A percentile compares a stretch with the other conserved stretches of the same genome.
These are phyloP conservation scores for Tricholoma saponaceum DNA, from an alignment of 768 basidiomycete genomes.

Conservation along the genomic window DNA sequence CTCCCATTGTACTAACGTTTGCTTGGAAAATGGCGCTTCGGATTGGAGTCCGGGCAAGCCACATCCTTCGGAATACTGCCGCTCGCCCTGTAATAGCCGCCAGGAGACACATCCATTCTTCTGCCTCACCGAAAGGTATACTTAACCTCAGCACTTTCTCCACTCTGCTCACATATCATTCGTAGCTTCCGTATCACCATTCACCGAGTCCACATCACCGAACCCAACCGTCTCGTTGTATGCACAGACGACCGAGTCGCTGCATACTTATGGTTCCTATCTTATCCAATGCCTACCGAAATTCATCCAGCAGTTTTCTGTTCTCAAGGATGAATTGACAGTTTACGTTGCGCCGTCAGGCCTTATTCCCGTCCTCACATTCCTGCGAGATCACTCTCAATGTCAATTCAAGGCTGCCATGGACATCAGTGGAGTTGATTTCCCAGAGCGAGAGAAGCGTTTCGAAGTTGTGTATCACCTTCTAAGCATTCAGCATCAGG, in stretches of 20 bases:
- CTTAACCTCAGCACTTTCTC: background rate
- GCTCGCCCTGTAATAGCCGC: constrained; percentile 26
- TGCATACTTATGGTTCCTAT: constrained; percentile 93
- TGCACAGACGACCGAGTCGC: constrained; percentile 66
- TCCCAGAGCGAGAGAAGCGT: constrained; percentile 86
- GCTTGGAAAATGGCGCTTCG: constrained; percentile 39
- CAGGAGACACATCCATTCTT: constrained; percentile 45
- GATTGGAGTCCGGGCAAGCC: constrained; percentile 39
- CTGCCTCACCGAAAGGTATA: constrained; percentile 45
- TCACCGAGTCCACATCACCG: constrained; percentile 83
- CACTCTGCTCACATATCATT: constrained; percentile 1
- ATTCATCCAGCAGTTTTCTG: constrained; percentile 96
- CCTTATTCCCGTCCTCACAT: constrained; percentile 81
- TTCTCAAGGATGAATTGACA: constrained; percentile 92
- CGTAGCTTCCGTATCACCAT: constrained; percentile 70
- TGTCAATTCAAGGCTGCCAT: constrained; percentile 91
- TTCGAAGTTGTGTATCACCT: constrained; percentile 98
- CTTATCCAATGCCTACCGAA: constrained; percentile 91
- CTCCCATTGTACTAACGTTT: background rate
- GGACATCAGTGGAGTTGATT: constrained; percentile 96
- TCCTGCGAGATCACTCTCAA: constrained; percentile 93
- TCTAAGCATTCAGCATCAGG: constrained; percentile 71
- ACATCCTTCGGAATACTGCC: constrained; percentile 37
- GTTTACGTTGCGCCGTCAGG: constrained; percentile 83
- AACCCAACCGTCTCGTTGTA: constrained; percentile 77